Base-by-base conservation (phyloP, 2,329 filamentous ascomycete genomes). In the Domatiomyces globalis region DNA sequence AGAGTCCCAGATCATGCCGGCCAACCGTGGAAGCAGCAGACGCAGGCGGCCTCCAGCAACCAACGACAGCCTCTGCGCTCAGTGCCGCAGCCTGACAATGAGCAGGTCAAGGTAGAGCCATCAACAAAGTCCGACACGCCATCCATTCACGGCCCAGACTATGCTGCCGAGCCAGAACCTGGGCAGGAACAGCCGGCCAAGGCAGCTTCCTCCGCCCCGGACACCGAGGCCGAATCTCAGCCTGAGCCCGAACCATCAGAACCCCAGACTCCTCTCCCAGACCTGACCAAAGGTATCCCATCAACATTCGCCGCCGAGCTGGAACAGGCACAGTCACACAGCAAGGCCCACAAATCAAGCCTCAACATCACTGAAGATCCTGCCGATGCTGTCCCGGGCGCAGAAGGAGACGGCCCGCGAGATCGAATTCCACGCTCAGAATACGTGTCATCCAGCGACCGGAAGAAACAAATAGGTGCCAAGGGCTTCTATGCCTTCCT, bases 231-330 rank as follows among this genome's bases (percentile, higher is more conserved):
- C 33, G 10, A 12, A 15, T 2, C 10, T 10, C 9, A 39, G 33
- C 15, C 33, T 5, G 33, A 15, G 5, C 33, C 33, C 9, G 33
- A 39, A 15, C 10, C 10, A 5, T 39, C 33, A 2, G 43, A 54
- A 59, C 73, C 80, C 20, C 73, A 78, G 49, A 77, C 83, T 62
- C 83, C 86, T 49, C 78, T 95, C 10, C 90, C 90, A 49, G 89
- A 96, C 65, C 75, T 96, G 45, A 92, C 87, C n/a, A 83, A 90
- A 63, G 90, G 90, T 57, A 94, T 96, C 56, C 90, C 90, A 0
- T 95, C 89, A 1, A 95, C 89, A 1, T 76, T 95, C 51, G 85
- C 83, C 51, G 83, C 83, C 54, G 90, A 95, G 69, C 78, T 83
- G 51, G 71, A 72, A 50, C 67, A 66, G 51, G 64, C 51, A 7